Evolutionary conservation across 176 grass and related monocot genomes (phyloP).

Genomic region (Raddia distichophylla): DNA sequence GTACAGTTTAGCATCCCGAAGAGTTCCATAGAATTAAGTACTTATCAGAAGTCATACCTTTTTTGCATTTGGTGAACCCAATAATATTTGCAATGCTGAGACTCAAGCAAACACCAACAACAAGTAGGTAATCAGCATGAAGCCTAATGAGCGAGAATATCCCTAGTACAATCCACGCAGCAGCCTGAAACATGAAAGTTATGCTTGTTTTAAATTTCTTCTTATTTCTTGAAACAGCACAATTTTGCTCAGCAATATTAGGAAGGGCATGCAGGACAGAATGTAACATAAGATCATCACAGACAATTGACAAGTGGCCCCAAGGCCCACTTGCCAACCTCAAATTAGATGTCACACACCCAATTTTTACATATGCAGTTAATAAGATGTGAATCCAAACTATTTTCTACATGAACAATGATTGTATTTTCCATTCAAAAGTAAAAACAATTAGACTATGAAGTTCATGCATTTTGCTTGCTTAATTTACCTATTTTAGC

Average conservation of each 20-base stretch:
- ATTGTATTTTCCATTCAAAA: not conserved
- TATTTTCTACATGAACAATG: constrained; percentile 8
- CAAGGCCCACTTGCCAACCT: not conserved
- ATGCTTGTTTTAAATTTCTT: not conserved
- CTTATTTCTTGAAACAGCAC: not conserved
- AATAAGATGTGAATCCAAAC: not conserved
- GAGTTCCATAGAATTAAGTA: not conserved
- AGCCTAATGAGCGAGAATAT: constrained; percentile 81
- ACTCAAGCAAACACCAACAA: constrained; percentile 95
- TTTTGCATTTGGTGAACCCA: constrained; percentile 99
- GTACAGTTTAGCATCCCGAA: not conserved
- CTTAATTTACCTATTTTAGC: not conserved
- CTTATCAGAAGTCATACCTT: constrained; percentile 60
- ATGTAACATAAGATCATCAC: not conserved
- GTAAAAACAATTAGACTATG: not conserved
- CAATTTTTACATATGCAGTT: not conserved
- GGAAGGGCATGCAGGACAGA: not conserved
- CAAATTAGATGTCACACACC: not conserved
- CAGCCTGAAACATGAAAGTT: constrained; percentile 59
- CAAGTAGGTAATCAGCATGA: constrained; percentile 93
- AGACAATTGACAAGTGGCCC: too few species aligned
- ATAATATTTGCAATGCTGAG: constrained; percentile 95
- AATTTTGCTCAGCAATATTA: not conserved
- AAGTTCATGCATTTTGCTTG: not conserved
- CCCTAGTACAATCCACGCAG: constrained; percentile 72